phyloP scores from a whole-genome alignment of 352 stramenopile species.

The Phytophthora quininea region DNA sequence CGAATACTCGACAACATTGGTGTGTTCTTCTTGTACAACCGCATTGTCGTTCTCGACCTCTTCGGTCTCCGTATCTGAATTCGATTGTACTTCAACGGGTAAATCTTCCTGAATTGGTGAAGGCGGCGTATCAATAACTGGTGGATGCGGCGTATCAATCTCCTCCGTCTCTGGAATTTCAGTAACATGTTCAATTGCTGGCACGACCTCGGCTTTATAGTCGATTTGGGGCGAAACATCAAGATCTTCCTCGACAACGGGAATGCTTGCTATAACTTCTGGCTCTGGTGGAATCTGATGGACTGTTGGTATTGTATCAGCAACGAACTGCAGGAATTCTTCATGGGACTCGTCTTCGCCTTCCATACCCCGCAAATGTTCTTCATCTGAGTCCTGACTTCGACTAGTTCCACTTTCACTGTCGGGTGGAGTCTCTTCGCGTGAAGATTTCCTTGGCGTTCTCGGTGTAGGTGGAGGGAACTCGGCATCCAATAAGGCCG shows the following conservation, averaged over 20 bases:
- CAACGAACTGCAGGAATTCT: not conserved
- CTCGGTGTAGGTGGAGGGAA: conserved; percentile 3
- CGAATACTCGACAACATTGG: not conserved
- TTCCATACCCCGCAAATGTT: not conserved
- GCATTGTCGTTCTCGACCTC: too few relatives aligned
- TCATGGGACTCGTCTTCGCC: conserved; percentile 6
- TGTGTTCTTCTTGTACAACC: too few relatives aligned
- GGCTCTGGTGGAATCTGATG: not conserved
- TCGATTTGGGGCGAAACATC: not conserved
- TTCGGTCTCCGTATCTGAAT: too few relatives aligned
- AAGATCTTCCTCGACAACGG: conserved; percentile 8
- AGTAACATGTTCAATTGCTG: not conserved
- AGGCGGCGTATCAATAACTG: too few relatives aligned
- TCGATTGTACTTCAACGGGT: too few relatives aligned
- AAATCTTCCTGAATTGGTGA: too few relatives aligned
- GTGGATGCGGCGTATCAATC: too few relatives aligned
- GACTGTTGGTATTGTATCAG: not conserved
- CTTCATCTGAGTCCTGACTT: not conserved
- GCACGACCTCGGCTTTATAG: not conserved
- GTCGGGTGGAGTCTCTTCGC: conserved; percentile 8
- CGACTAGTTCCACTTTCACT: conserved; percentile 5
- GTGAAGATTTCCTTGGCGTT: not conserved
- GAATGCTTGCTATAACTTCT: conserved; percentile 1
- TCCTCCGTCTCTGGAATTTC: not conserved
- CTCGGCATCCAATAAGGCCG: conserved; percentile 11